Evolutionary conservation across 352 stramenopile species (phyloP), one percentile per base, ranked within the genome.

Genomic region (Phytophthora syringae): DNA sequence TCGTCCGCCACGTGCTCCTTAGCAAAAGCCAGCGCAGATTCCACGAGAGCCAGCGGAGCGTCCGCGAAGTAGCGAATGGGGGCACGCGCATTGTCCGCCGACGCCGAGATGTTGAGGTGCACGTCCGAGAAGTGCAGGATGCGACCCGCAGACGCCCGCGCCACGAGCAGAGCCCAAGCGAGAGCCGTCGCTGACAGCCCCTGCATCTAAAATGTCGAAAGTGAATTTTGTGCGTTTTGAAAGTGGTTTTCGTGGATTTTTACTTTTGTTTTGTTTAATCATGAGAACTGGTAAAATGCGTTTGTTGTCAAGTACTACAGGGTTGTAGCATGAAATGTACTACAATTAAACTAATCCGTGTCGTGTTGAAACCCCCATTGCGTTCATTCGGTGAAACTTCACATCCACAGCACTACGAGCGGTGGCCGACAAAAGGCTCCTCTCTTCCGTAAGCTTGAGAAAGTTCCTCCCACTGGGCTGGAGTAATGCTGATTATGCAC

Each of bases 91-190:
- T 76, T 78, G 25, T 88, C 73, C 5, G 25, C 22, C 0, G 60
- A 52, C n/a, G 51, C 43, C 6, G 86, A 92, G 49, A 92, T 71
- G 53, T 96, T 94, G 13, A 96, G 68, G 53, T 96, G 86, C 20
- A 95, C 86, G 63, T 96, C 88, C 13, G 86, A 94, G 56, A 94
- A 92, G 69, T 96, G 86, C 34, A 96, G 61, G 52, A 95, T 88
- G 49, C 70, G 67, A 1, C 67, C 63, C 27, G 48, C 57, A 30
- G 52, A 55, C 40, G 60, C 24, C 25, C 39, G 20, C 7, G 52
- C 18, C 9, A 28, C 18, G 24, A 70, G 36, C 55, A 62, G 12
- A 30, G 47, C 18, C 36, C 36, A 39, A 21, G 3, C 52, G 20
- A 64, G 51, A 25, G 49, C 34, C 10, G 28, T 11, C 21, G n/a